phyloP scores from a whole-genome alignment of 306 rosid genomes.

The Ormosia semicastrata region DNA sequence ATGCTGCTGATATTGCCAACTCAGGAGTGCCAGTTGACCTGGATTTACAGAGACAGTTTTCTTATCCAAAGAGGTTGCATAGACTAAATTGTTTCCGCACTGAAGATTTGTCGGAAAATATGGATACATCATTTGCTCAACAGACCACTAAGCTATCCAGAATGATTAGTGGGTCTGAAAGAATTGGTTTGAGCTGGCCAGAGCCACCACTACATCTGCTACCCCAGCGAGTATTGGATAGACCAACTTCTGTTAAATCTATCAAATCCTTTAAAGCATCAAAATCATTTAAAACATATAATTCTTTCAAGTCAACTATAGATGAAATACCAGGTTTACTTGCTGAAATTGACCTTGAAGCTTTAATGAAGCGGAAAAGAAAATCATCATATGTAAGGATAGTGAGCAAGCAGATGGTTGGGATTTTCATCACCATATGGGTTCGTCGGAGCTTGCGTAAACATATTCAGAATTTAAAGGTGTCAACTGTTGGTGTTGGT shows the following conservation, averaged over 20 bases:
- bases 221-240: constrained; percentile 49
- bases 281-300: constrained; percentile 51
- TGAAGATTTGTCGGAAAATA: constrained; percentile 29
- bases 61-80: constrained; percentile 59
- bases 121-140: constrained; percentile 39
- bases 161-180: constrained; percentile 75
- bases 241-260: constrained; percentile 54
- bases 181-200: constrained; percentile 94
- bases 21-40: constrained; percentile 19
- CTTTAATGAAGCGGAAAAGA: constrained; percentile 78
- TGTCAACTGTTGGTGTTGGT: constrained; percentile 95
- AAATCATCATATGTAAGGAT: constrained; percentile 73
- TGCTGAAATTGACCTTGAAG: constrained; percentile 75
- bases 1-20: constrained; percentile 33
- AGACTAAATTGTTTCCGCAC: constrained; percentile 64
- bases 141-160: constrained; percentile 45
- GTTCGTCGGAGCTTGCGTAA: constrained; percentile 83
- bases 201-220: constrained; percentile 74
- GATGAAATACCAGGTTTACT: constrained; percentile 55
- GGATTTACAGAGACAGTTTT: constrained; percentile 45
- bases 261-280: constrained; percentile 52
- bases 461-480: constrained; percentile 85
- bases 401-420: constrained; percentile 97
- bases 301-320: constrained; percentile 54
- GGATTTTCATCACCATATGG: constrained; percentile 85